Evolutionary conservation across 2,329 filamentous ascomycete genomes (phyloP), one percentile per base, ranked within the genome.

Genomic region (Leptographium galeiforme): DNA sequence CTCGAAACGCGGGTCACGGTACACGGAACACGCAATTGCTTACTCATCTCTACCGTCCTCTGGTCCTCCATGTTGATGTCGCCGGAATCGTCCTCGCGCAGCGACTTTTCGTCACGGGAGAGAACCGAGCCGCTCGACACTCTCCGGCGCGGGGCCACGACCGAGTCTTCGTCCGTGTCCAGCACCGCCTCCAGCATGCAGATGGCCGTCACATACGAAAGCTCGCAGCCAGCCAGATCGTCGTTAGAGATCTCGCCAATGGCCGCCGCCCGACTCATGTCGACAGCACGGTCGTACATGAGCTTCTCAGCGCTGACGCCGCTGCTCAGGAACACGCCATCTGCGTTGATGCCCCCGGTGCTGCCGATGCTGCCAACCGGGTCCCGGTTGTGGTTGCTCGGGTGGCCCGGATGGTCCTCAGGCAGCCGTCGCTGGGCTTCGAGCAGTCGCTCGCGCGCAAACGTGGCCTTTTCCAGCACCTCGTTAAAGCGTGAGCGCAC

Each of bases 251-350:
- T 86, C 69, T 98, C 93, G 61, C 95, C 94, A 63, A 97, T 93
- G 8, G 93, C 93, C 8, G 93, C 91, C 5, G 87, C 82, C 51
- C 89, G 82, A 66, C 89, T 96, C 93, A 98, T 97, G 66, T 98
- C 93, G 25, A 97, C 73, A 0, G 93, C 93, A 48, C 93, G 87
- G 61, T 98, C 93, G 65, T 96, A 98, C 89, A 98, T 96, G 47
- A 98, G 74, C 69, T 90, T 95, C 71, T 97, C 93, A 0, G 93
- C 93, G 25, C 89, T 96, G 53, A 96, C 83, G 1, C 91, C 93
- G 2, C 87, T 82, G 14, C 87, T 95, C 32, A 98, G 76, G 48
- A 86, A 79, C 32, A 96, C 89, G 51, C 87, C 85, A 56, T 93
- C 88, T 2, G 81, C 77, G 16, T 39, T 78, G 14, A 77, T 75